phyloP scores from a whole-genome alignment of 768 basidiomycete genomes.

The Russula emetica region DNA sequence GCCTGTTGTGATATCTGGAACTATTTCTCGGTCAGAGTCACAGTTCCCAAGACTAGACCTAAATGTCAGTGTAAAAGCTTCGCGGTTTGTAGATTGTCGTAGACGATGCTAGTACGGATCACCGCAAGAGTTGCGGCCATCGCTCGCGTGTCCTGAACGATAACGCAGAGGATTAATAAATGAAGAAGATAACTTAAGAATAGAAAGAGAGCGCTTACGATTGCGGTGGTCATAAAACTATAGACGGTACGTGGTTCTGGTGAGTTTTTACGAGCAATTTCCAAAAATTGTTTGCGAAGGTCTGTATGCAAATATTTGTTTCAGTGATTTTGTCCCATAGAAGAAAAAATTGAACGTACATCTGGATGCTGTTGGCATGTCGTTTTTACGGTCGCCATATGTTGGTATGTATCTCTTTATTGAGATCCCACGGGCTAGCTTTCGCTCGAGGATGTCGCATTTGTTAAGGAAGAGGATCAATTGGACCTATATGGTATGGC shows the following conservation, averaged over 20 bases:
- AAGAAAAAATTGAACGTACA: slow-evolving; percentile 43
- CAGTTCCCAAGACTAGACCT: background rate
- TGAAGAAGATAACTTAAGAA: background rate
- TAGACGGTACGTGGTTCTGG: slow-evolving; percentile 22
- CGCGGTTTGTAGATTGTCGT: slow-evolving; percentile 3
- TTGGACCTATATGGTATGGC: slow-evolving; percentile 29
- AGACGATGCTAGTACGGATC: slow-evolving; percentile 10
- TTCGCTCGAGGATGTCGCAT: slow-evolving; percentile 62
- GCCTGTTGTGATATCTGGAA: background rate
- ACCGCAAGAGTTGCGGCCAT: background rate
- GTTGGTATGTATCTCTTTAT: slow-evolving; percentile 59
- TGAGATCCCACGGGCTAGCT: slow-evolving; percentile 54
- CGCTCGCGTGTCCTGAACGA: slow-evolving; percentile 14
- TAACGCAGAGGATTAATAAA: background rate
- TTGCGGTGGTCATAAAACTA: slow-evolving; percentile 23
- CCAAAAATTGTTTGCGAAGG: slow-evolving; percentile 22
- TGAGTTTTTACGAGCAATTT: slow-evolving; percentile 19
- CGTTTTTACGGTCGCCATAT: slow-evolving; percentile 67
- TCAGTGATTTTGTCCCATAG: background rate
- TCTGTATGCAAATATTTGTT: slow-evolving; percentile 3
- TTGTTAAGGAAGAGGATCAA: slow-evolving; percentile 43
- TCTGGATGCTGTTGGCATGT: slow-evolving; percentile 54
- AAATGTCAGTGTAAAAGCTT: background rate
- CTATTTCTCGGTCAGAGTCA: no score
- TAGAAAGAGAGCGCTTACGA: slow-evolving; percentile 6